Percentiles rank a stretch among this genome's conserved stretches.
These are phyloP conservation scores for Scedosporium boydii DNA, from an alignment of 2,329 filamentous ascomycete species.

Conservation along the genomic window DNA sequence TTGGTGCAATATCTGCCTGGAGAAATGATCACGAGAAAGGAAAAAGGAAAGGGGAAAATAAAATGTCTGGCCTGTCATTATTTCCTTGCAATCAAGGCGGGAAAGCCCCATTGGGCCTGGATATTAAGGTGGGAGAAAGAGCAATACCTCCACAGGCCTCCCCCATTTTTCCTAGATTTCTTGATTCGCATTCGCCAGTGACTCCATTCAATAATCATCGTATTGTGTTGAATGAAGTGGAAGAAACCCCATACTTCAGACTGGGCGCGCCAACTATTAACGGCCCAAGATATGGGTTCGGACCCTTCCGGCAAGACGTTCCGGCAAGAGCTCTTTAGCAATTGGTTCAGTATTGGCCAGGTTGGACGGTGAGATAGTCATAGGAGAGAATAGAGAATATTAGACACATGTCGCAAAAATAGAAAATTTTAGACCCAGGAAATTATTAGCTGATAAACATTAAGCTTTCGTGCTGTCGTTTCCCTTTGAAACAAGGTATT, in stretches of 20 bases:
- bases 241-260: no score
- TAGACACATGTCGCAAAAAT: no score
- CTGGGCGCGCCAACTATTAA: no score
- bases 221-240: no score
- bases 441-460: conserved; percentile 3
- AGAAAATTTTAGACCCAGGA: background rate
- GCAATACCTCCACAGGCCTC: background rate
- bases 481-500: background rate
- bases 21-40: no score
- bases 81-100: background rate
- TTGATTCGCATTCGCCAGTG: background rate
- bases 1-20: background rate
- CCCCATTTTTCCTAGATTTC: background rate
- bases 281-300: no score
- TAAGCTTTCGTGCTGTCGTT: background rate
- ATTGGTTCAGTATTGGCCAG: no score
- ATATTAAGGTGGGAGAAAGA: background rate
- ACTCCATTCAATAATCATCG: background rate
- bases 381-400: no score
- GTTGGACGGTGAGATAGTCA: no score
- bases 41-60: background rate
- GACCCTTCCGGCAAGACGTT: no score
- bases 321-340: no score
- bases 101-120: background rate
- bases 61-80: background rate